Percentiles rank a stretch among this genome's conserved stretches.
These are phyloP conservation scores for Yamagishiella unicocca DNA, from an alignment of 139 green algal genomes.

Conservation along the genomic window DNA sequence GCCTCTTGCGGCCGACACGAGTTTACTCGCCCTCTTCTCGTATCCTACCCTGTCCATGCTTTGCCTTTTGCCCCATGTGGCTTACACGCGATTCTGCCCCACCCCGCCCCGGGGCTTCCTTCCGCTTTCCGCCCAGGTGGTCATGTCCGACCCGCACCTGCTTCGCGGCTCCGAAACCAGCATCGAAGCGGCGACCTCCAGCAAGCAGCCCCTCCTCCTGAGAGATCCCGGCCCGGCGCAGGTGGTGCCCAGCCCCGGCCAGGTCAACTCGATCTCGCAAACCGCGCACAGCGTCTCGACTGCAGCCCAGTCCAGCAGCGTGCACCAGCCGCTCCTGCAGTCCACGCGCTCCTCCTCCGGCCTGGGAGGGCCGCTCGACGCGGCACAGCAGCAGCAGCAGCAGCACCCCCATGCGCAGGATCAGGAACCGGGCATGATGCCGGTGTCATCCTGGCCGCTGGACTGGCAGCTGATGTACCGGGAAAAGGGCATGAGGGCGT, in stretches of 20 bases:
- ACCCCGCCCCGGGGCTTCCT: too few species aligned
- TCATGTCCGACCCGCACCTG: constrained; percentile 27
- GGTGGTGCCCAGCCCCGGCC: too few species aligned
- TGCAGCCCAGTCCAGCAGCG: too few species aligned
- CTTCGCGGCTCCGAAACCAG: constrained; percentile 42
- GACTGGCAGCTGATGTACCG: constrained; percentile 40
- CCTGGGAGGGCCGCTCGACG: too few species aligned
- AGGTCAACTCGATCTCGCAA: too few species aligned
- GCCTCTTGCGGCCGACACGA: too few species aligned
- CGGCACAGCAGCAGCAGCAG: constrained; percentile 4
- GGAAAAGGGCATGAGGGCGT: constrained; percentile 36
- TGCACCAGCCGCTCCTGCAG: background rate
- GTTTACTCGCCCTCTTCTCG: too few species aligned
- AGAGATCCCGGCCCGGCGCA: background rate
- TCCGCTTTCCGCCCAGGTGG: too few species aligned
- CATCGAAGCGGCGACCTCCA: constrained; percentile 2
- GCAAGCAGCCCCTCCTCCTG: constrained; percentile 5
- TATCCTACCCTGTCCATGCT: too few species aligned
- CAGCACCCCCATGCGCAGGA: background rate
- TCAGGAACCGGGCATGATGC: background rate
- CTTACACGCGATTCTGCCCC: too few species aligned
- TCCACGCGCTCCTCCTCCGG: too few species aligned
- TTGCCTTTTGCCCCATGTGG: too few species aligned
- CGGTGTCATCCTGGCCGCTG: constrained; percentile 17
- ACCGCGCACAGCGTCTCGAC: background rate